These are phyloP conservation scores for Furcasterigmium sp. DNA, from an alignment of 2,329 filamentous ascomycete genomes.

Conservation along the genomic window DNA sequence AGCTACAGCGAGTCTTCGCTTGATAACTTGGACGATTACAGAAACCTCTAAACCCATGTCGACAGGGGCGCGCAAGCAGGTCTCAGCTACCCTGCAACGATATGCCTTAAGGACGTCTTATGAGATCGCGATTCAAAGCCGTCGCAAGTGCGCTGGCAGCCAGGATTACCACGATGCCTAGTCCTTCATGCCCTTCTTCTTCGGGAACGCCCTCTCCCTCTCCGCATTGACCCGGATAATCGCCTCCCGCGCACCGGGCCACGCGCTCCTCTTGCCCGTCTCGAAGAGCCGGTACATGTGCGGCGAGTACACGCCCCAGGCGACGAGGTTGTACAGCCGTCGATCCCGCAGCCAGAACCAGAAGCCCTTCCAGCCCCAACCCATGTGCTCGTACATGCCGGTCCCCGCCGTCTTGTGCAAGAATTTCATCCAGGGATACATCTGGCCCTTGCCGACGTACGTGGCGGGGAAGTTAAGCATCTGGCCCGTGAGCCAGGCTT, in stretches of 20 bases:
- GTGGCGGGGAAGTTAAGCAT: conserved; percentile 18
- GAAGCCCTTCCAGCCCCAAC: conserved; percentile 34
- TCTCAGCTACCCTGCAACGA: too few species aligned
- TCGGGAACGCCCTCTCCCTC: conserved; percentile 4
- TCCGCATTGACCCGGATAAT: conserved; percentile 23
- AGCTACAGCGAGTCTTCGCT: too few species aligned
- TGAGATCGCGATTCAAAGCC: too few species aligned
- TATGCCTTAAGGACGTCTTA: too few species aligned
- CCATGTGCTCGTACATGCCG: conserved; percentile 30
- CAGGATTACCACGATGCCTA: background rate
- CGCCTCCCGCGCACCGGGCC: conserved; percentile 30
- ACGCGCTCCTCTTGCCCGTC: conserved; percentile 30
- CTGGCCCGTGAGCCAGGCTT: conserved; percentile 23
- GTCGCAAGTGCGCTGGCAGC: too few species aligned
- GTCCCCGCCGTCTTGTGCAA: conserved; percentile 36
- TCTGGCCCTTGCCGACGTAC: conserved; percentile 19
- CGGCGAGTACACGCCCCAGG: conserved; percentile 33
- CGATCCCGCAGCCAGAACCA: conserved; percentile 33
- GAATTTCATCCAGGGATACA: conserved; percentile 30
- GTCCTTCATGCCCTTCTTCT: background rate
- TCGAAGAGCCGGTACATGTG: conserved; percentile 35
- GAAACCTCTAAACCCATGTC: too few species aligned
- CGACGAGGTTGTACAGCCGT: conserved; percentile 28
- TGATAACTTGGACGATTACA: too few species aligned
- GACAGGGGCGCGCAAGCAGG: too few species aligned